Evolutionary conservation across 2,329 filamentous ascomycete species (phyloP), one percentile per base, ranked within the genome.

Genomic region (Apiospora saccharicola): DNA sequence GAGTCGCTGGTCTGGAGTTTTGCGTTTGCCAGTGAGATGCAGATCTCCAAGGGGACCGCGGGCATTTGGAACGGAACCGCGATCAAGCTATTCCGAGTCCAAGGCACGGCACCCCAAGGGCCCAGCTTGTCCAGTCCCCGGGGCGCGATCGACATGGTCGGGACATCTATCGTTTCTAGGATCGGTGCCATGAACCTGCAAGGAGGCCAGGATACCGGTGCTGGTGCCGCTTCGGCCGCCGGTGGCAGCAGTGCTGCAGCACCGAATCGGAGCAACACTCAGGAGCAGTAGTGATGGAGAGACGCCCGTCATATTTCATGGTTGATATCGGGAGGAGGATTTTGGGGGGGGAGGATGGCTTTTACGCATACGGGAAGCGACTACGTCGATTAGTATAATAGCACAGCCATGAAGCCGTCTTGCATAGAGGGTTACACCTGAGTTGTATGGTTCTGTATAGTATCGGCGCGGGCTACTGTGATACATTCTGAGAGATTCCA

Each of bases 1-100:
- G 94, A 98, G 82, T 96, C 94, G 6, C 86, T 98, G 16, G 87
- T 99, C 13, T 99, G 96, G 96, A 92, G 94, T 22, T 94, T 98
- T 77, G 91, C 98, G 70, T 98, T 98, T 81, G 91, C 93, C 41
- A 92, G 91, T 77, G 96, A 99, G 84, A 94, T 98, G 91, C 91
- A 95, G 72, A 90, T 96, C 41, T 90, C 92, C 0, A 95, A 93
- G 79, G 95, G 95, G 43, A 95, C 94, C 2, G 94, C 95, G 44
- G 96, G 96, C 10, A 91, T 98, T 1, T 99, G 96, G 96, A 98
- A 96, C 79, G 93, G 94, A 47, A 98, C 96, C 0, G 87, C 87
- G 2, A 94, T 99, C 81, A 93, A 92, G 80, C 86, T 99, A 19
- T 99, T 99, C 84, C 91, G 91, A 69, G 95, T 98, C 3, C 94